These are phyloP conservation scores for Jatropha podagrica DNA, from an alignment of 441 rosid genomes.

Conservation along the genomic window DNA sequence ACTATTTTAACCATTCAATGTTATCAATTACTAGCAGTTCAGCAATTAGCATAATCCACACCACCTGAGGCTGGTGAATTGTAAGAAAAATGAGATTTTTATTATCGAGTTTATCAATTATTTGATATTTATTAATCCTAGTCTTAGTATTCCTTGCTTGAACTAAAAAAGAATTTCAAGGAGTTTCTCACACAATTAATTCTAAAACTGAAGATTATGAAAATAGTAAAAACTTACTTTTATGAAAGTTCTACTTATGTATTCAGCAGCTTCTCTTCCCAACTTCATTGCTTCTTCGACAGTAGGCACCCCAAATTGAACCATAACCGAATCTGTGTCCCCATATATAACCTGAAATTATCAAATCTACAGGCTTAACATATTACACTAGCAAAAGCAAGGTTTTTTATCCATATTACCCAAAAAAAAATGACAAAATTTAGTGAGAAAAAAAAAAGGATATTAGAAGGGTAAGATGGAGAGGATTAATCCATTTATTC, in stretches of 20 bases:
- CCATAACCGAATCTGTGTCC: conserved; percentile 99
- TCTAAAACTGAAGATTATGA: neutral
- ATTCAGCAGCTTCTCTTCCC: conserved; percentile 96
- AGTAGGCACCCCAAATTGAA: conserved; percentile 87
- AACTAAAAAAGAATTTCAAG: neutral
- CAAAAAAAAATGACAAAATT: neutral
- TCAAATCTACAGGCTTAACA: conserved; percentile 8
- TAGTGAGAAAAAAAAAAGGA: neutral
- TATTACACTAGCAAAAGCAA: conserved; percentile 3
- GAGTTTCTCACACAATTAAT: neutral
- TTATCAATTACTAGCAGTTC: neutral
- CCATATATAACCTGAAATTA: conserved; percentile 84
- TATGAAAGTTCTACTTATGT: conserved; percentile 79
- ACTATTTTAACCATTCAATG: neutral
- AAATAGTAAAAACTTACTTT: conserved; percentile 48
- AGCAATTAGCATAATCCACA: no score
- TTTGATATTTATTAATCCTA: no score
- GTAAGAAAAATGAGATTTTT: no score
- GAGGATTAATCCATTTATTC: neutral
- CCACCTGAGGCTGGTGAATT: no score
- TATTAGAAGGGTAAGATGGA: neutral
- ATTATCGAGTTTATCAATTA: no score
- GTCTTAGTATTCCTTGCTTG: no score
- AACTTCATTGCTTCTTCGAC: conserved; percentile 84
- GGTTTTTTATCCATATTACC: conserved; percentile 4